Evolutionary conservation across 331 rosid species (phyloP), one percentile per base, ranked within the genome.

Genomic region (Rhamnella rubrinervis): DNA sequence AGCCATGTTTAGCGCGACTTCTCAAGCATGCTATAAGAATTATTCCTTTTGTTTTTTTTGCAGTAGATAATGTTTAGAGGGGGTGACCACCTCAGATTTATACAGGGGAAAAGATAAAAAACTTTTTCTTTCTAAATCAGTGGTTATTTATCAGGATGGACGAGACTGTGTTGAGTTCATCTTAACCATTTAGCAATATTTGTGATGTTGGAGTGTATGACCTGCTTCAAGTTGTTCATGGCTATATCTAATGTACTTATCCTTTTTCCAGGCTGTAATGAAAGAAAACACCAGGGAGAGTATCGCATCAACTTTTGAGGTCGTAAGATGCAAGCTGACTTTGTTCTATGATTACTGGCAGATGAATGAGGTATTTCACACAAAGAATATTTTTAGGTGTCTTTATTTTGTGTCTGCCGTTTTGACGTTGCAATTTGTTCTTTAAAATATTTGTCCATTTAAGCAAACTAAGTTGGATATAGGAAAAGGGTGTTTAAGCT

Each of bases 281-380:
- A 85, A 86, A 75, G 96, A 80, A 71, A 83, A 75, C 67, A 73
- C 65, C 2, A 72, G 69, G 66, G 75, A 72, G 70, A 76, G 81
- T 55, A 49, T 61, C 73, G 52, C 60, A 67, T 84, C 81, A 59
- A 71, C 77, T 44, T 69, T 78, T 82, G 97, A 93, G 86, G 88
- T 93, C 63, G 96, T 91, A 75, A 83, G 83, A 85, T 93, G 98
- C 92, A 89, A 61, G 74, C 81, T 93, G 71, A 87, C 95, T 17
- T 72, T 93, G 71, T 91, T 85, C 74, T 93, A 93, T 73, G 84
- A 83, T 71, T 93, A 93, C 80, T 91, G 98, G 98, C 96, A 80
- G 84, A 85, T 80, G 90, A 81, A 89, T 76, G 97, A 93, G 98
- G 97, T 93, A 90, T 61, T 75, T 78, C 72, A 73, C 76, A 62